These are phyloP conservation scores for Syzygium aromaticum DNA, from an alignment of 345 rosid species.

Conservation along the genomic window DNA sequence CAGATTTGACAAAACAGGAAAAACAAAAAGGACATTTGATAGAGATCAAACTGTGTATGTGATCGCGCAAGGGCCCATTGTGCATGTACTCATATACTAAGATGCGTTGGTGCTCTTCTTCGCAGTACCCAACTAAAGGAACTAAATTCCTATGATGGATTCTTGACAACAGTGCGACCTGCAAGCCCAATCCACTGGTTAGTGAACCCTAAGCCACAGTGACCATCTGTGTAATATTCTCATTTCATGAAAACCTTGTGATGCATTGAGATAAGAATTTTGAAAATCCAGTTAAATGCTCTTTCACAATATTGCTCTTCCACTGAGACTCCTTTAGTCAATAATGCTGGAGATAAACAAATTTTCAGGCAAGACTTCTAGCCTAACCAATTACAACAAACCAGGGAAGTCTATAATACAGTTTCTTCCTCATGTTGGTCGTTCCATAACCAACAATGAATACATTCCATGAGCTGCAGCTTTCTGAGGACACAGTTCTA, in stretches of 20 bases:
- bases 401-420: background rate
- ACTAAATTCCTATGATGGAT: constrained; percentile 97
- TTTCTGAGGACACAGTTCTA: background rate
- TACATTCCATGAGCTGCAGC: background rate
- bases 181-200: constrained; percentile 7
- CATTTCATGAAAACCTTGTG: background rate
- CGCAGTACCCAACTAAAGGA: constrained; percentile 90
- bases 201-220: background rate
- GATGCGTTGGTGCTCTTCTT: constrained; percentile 62
- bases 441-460: background rate
- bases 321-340: background rate
- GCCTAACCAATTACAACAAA: background rate
- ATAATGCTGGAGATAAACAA: background rate
- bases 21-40: background rate
- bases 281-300: background rate
- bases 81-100: constrained; percentile 97
- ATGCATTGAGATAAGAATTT: background rate
- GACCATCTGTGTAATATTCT: background rate
- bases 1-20: background rate
- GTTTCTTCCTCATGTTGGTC: background rate
- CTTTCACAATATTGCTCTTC: background rate
- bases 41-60: constrained; percentile 51
- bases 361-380: background rate
- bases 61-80: constrained; percentile 84
- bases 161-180: constrained; percentile 92